phyloP scores from a whole-genome alignment of 2,329 filamentous ascomycete genomes.

The Triangularia setosa region DNA sequence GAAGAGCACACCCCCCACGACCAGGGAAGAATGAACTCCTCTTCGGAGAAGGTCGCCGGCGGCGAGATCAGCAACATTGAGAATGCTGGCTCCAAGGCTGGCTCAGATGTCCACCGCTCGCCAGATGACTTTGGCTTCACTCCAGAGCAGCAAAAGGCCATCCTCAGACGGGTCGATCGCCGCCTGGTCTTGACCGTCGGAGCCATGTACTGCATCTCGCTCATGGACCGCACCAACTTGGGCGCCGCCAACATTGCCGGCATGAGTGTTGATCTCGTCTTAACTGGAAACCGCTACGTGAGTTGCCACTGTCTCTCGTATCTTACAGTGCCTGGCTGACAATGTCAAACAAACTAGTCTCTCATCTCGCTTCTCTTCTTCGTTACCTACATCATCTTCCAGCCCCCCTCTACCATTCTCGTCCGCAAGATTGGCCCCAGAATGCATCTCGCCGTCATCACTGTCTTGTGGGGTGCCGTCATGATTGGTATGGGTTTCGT shows the following conservation, averaged over 20 bases:
- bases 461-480: constrained; percentile 54
- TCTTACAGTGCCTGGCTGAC: neutral
- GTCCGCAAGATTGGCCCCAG: constrained; percentile 64
- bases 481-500: constrained; percentile 66
- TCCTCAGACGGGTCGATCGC: constrained; percentile 66
- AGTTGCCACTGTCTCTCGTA: constrained; percentile 17
- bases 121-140: constrained; percentile 46
- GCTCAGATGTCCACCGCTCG: constrained; percentile 10
- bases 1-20: neutral
- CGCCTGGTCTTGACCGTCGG: constrained; percentile 60
- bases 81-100: constrained; percentile 4
- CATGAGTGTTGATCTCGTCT: constrained; percentile 45
- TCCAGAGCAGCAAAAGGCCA: constrained; percentile 58
- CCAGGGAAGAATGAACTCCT: constrained; percentile 1
- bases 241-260: constrained; percentile 69
- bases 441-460: constrained; percentile 51
- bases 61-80: constrained; percentile 6
- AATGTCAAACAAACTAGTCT: constrained; percentile 36
- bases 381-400: constrained; percentile 67
- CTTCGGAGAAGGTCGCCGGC: constrained; percentile 10
- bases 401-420: constrained; percentile 66
- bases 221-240: constrained; percentile 79
- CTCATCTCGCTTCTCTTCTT: constrained; percentile 72
- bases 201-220: constrained; percentile 66
- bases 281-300: constrained; percentile 46